Conservation (phyloP, 2,329 filamentous ascomycete genomes). For the Stylonectria norvegica region DNA sequence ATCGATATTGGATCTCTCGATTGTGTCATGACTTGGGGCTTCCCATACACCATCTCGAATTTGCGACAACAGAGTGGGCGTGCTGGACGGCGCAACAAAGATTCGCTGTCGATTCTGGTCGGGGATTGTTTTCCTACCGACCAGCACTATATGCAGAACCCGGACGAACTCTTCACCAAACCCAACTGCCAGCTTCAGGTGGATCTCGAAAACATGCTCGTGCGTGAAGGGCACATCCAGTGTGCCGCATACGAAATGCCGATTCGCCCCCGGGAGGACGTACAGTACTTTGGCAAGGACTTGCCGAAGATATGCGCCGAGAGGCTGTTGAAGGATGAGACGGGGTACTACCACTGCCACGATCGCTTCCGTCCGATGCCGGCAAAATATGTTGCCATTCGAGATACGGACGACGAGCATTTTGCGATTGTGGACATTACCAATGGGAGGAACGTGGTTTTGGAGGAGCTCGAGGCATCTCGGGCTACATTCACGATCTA, state of each 20-base stretch:
- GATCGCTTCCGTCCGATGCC: constrained; percentile 83
- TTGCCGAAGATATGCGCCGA: constrained; percentile 69
- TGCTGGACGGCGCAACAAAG: constrained; percentile 86
- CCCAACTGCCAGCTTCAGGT: constrained; percentile 87
- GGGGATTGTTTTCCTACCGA: constrained; percentile 88
- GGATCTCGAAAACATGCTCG: constrained; percentile 86
- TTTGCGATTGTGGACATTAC: constrained; percentile 92
- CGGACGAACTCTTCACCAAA: constrained; percentile 87
- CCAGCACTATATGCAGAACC: constrained; percentile 96
- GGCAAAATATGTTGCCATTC: constrained; percentile 78
- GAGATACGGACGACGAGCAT: constrained; percentile 84
- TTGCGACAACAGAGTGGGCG: constrained; percentile 91
- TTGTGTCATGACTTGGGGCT: constrained; percentile 89
- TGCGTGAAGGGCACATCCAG: constrained; percentile 90
- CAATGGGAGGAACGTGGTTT: constrained; percentile 73
- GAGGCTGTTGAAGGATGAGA: constrained; percentile 67
- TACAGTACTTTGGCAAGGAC: constrained; percentile 72
- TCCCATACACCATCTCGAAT: constrained; percentile 94
- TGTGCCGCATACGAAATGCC: constrained; percentile 96
- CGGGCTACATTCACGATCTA: constrained; percentile 96
- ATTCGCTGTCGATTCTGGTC: constrained; percentile 85
- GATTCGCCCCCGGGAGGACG: constrained; percentile 73
- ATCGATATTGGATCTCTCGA: constrained; percentile 94
- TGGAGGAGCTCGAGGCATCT: constrained; percentile 94
- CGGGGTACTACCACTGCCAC: constrained; percentile 88